These are phyloP conservation scores for Wickerhamiella parazyma DNA, from an alignment of 805 yeast genomes.

Conservation along the genomic window DNA sequence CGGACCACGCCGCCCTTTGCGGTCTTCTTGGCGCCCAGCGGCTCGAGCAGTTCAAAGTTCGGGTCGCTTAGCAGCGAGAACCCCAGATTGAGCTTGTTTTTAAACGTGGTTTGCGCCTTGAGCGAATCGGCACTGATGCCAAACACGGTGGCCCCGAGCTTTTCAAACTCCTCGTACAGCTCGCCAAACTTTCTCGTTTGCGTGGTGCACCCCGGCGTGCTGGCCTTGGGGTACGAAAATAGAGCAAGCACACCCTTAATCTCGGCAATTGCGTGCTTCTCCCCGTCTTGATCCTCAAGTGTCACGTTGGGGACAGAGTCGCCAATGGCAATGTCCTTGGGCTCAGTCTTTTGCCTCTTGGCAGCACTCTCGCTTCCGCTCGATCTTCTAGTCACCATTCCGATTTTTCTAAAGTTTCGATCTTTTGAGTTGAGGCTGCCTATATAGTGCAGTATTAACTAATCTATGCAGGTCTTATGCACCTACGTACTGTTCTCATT, in stretches of 20 bases:
- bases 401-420: no score
- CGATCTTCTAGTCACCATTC: conserved; percentile 4
- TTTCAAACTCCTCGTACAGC: conserved; percentile 39
- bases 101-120: conserved; percentile 62
- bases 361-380: not conserved
- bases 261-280: conserved; percentile 37
- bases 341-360: conserved; percentile 3
- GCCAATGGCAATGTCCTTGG: conserved; percentile 33
- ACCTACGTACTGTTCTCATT: conserved; percentile 4
- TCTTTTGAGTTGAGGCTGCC: no score
- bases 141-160: conserved; percentile 43
- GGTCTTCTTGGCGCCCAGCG: conserved; percentile 70
- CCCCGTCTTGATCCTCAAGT: conserved; percentile 57
- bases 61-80: conserved; percentile 73
- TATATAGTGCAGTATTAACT: not conserved
- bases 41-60: conserved; percentile 46
- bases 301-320: conserved; percentile 53
- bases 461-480: not conserved
- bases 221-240: conserved; percentile 74
- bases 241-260: conserved; percentile 35
- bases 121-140: conserved; percentile 81
- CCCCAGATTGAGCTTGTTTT: conserved; percentile 56
- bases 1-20: conserved; percentile 60
- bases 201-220: conserved; percentile 92
- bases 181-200: conserved; percentile 85